Base-by-base conservation (phyloP, 176 grass and related monocot genomes). In the Oryza officinalis region DNA sequence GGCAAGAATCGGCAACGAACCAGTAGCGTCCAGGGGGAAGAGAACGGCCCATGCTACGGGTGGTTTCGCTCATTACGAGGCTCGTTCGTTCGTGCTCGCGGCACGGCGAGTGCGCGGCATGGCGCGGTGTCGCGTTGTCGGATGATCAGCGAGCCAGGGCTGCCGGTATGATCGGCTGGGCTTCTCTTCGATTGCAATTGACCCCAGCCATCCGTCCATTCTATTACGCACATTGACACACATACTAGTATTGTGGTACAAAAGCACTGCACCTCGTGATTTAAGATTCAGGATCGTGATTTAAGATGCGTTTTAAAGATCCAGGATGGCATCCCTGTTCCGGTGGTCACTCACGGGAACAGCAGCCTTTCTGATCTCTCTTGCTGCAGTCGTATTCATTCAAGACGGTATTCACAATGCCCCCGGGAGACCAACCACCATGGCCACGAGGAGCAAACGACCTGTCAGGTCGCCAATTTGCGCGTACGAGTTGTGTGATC, bases 21-120 rank as follows among this genome's bases (percentile, higher is more conserved):
- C 67, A 49, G 27, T 86, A 82, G 60, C 73, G 59, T 83, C 83
- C 88, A 77, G 45, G 12, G 49, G 67, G 67, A 73, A 82, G 67
- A 64, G 4, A 86, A 82, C 79, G n/a, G 72, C 13, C 0, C 3
- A 49, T 28, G 26, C 69, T 73, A 69, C 18, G 18, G 2, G 13
- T 30, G 4, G 4, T 26, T 65, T 75, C 12, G 64, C 78, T 65
- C 33, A 7, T 44, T 57, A 18, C 32, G 78, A 49, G 7, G 70
- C 60, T 63, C 47, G 40, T 20, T 57, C 30, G 57, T 8, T 28
- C 49, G 47, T 69, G 23, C 70, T 33, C 64, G 82, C 77, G 15
- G 41, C 57, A 26, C 46, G 79, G 65, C 65, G 0, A 23, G 41
- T 13, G 40, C 77, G 27, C 8, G 65, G 44, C 77, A 59, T 81